These are phyloP conservation scores for Moricandia moricandioides DNA, from an alignment of 345 rosid genomes.

Conservation along the genomic window DNA sequence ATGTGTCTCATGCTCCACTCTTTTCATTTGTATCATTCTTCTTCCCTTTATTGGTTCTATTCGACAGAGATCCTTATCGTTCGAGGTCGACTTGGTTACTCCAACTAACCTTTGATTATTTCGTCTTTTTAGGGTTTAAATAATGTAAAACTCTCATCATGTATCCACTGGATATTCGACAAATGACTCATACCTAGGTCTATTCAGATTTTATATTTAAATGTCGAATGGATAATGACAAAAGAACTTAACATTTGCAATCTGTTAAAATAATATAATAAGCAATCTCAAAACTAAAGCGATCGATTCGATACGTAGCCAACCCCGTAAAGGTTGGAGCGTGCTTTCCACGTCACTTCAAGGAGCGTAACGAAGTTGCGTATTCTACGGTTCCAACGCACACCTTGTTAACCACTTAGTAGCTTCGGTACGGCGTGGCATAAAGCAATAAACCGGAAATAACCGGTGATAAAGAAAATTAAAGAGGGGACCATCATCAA, in stretches of 20 bases:
- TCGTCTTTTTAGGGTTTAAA: not conserved
- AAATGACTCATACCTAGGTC: conserved; percentile 15
- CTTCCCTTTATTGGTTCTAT: not conserved
- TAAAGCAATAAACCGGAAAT: conserved; percentile 18
- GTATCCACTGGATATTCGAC: conserved; percentile 19
- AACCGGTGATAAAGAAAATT: conserved; percentile 16
- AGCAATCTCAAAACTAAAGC: conserved; percentile 1
- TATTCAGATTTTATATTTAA: conserved; percentile 11
- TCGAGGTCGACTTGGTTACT: not conserved
- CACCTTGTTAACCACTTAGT: not conserved
- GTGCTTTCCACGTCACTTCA: conserved; percentile 54
- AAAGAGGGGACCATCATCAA: conserved; percentile 46
- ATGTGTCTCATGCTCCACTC: not conserved
- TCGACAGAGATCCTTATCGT: not conserved
- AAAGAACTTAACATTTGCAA: not conserved
- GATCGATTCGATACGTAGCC: conserved; percentile 10
- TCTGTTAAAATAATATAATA: not conserved
- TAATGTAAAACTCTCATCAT: conserved; percentile 3
- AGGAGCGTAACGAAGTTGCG: conserved; percentile 24
- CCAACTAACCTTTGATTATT: not conserved
- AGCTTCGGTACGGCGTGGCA: not conserved
- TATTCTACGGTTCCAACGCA: not conserved
- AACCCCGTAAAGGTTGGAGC: conserved; percentile 49
- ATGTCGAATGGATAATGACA: conserved; percentile 5
- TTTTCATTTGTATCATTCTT: not conserved